Conservation (phyloP, 805 yeast genomes). For the Groenewaldozyma salmanticensis region DNA sequence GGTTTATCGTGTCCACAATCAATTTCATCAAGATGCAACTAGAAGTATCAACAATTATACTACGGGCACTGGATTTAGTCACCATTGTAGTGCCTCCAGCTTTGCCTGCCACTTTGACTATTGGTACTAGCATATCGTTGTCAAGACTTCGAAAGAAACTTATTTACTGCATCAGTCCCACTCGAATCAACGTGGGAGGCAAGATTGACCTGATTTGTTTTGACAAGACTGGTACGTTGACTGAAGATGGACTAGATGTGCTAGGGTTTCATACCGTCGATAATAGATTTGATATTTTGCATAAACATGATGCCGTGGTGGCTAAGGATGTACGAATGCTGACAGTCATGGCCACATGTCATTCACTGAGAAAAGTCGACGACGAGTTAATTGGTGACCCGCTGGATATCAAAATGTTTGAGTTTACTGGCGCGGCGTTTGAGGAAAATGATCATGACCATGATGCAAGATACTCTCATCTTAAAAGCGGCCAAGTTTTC, state of each 20-base stretch:
- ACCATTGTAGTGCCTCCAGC: constrained; percentile 99
- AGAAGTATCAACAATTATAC: constrained; percentile 55
- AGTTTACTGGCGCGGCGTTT: constrained; percentile 70
- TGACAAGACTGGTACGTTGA: constrained; percentile 95
- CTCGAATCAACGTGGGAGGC: constrained; percentile 93
- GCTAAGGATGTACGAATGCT: constrained; percentile 23
- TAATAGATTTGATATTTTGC: constrained; percentile 8
- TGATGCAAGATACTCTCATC: neutral
- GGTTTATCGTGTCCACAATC: constrained; percentile 74
- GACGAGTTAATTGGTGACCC: constrained; percentile 88
- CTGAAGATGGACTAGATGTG: constrained; percentile 93
- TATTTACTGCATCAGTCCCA: constrained; percentile 88
- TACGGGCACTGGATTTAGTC: constrained; percentile 86
- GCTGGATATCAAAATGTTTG: constrained; percentile 85
- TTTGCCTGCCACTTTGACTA: constrained; percentile 91
- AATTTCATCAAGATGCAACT: constrained; percentile 74
- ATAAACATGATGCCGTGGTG: constrained; percentile 3
- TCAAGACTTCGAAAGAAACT: constrained; percentile 56
- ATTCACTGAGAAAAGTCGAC: constrained; percentile 73
- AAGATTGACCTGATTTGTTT: constrained; percentile 83
- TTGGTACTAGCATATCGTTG: constrained; percentile 91
- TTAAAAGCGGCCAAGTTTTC: constrained; percentile 13
- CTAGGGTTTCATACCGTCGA: constrained; percentile 44
- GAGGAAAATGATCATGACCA: constrained; percentile 46
- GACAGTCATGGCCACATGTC: constrained; percentile 66